Evolutionary conservation across 2,329 filamentous ascomycete species (phyloP), one percentile per base, ranked within the genome.

Genomic region (Cercospora zeina): DNA sequence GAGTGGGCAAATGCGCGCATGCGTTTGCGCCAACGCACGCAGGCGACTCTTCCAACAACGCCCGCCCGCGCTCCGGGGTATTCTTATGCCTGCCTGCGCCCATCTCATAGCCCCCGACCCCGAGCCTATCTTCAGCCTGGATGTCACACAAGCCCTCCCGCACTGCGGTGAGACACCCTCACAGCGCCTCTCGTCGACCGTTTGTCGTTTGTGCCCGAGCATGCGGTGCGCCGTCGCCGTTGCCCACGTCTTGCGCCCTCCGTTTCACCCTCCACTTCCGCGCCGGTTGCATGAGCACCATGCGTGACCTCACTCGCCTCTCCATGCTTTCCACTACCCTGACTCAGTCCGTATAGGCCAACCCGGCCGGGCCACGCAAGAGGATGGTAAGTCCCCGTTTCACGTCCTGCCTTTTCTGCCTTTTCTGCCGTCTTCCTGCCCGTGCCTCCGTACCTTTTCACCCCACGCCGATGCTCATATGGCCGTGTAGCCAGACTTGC

Each of bases 301-400:
- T 69, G 66, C 65, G 59, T 64, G 47, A 51, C 27, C 65, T 56
- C 63, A 62, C 64, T 59, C 58, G 62, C 50, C 47, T 53, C 30
- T 51, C 65, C 24, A 60, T 61, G 61, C 61, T 67, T 68, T 50
- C 67, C 64, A 57, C 63, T 64, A 31, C 54, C 62, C 61, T 67
- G 65, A 68, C 19, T 65, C 62, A 65, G 58, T 61, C 61, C 47
- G 33, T 59, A 65, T 53, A 63, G 56, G 60, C 47, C 57, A 64
- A 58, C 67, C 63, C 50, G 55, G 62, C 27, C 33, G 7, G 39
- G 34, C 55, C 45, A 49, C 47, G 34, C 55, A 56, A 31, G 50
- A 65, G 54, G 33, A 72, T 70, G 69, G 70, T 71, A 64, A 70
- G 70, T 68, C 55, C 61, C 51, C 59, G 61, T 62, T 51, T 51